Base-by-base conservation (phyloP, 345 rosid species). In the Limnanthes douglasii region DNA sequence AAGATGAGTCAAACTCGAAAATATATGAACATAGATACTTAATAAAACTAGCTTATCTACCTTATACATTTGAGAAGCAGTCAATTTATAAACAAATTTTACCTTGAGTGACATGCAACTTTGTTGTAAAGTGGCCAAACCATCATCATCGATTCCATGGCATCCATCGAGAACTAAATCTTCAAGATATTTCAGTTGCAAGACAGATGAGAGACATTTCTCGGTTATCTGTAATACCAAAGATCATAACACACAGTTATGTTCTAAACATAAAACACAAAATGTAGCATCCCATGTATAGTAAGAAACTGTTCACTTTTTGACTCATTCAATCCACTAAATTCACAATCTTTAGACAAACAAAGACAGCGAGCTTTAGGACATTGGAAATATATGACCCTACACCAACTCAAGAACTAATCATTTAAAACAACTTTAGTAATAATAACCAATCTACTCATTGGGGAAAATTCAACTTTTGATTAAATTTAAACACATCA, bases 151-250 rank as follows among this genome's bases (percentile, higher is more conserved):
- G 16, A 68, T 36, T 21, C 74, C 74, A 25, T 55, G 57, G 31
- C 74, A 68, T n/a, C 74, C 74, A 44, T 68, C 50, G 15, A 68
- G 30, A 59, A 62, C 17, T 27, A 68, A 48, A 20, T 68, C 64
- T 48, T 68, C 70, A 21, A 68, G 69, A 45, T 62, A 54, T 53
- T 45, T 51, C 35, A 68, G 66, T 45, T 45, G 49, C 21, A 68
- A 45, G 37, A 68, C 13, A 45, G 56, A 43, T 37, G 51, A 57
- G 41, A 68, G 57, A 45, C 74, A 59, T 26, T 62, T 56, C 21
- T 60, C 66, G 4, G 70, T 62, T 37, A 68, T 62, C 74, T 68
- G 57, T 27, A 36, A 6, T 27, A 43, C 4, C 11, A 25, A 24
- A 21, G 37, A 35, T 21, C 18, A 25, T 7, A 12, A 9, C 38